Percentiles rank a stretch among this genome's conserved stretches.
These are phyloP conservation scores for Schizochytrium sp. DNA, from an alignment of 108 stramenopile genomes.

Conservation along the genomic window DNA sequence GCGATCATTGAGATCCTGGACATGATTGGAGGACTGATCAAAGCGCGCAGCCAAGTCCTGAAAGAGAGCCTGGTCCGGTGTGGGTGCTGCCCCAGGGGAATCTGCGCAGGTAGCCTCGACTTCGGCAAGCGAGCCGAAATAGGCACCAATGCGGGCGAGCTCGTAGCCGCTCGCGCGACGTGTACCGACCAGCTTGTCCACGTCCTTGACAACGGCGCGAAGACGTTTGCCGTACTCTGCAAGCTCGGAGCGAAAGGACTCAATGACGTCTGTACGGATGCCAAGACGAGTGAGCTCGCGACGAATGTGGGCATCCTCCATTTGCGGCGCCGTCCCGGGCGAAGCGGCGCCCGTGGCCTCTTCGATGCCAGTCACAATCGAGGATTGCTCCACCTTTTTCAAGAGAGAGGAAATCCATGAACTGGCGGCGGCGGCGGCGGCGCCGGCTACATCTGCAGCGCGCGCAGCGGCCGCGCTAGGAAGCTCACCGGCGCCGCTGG, in stretches of 20 bases:
- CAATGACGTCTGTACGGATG: background rate
- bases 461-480: background rate
- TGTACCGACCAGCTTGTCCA: background rate
- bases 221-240: background rate
- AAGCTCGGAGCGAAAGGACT: background rate
- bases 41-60: background rate
- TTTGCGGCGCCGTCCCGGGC: background rate
- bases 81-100: background rate
- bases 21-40: background rate
- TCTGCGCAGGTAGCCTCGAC: background rate
- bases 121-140: background rate
- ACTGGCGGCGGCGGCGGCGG: background rate
- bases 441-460: background rate
- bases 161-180: background rate
- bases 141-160: background rate
- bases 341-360: background rate
- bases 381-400: conserved; percentile 11
- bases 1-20: conserved; percentile 3
- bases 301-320: background rate
- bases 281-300: background rate
- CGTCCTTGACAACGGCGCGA: background rate
- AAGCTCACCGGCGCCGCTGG: background rate
- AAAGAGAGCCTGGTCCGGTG: background rate
- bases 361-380: background rate
- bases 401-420: background rate